Evolutionary conservation across 768 basidiomycete genomes (phyloP), one percentile per base, ranked within the genome.

Genomic region (Suillus subaureus): DNA sequence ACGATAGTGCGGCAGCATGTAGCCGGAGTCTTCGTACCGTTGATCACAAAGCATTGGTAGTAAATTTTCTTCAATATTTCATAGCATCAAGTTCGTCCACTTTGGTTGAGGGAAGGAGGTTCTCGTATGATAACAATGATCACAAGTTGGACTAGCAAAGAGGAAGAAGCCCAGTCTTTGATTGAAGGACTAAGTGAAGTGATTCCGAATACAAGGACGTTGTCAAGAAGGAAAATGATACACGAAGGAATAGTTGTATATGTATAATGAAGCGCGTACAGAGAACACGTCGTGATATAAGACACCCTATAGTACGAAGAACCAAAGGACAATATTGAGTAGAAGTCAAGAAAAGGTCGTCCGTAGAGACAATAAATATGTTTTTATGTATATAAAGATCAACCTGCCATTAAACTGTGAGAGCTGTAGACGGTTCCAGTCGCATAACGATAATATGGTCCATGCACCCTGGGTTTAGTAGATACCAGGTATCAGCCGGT

Each of bases 401-500:
- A 51, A 16, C 4, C 16, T 52, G 16, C 28, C 16, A 52, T 52
- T 9, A 4, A 28, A 52, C 51, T 52, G 26, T 28, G 7, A 16
- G n/a, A 49, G n/a, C n/a, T 47, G 47, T 28, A 26, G 26, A 51
- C 49, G 26, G 7, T 18, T 52, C 26, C 8, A 28, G 16, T 18
- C 16, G 28, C 51, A 52, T 28, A 11, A 18, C 18, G 9, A 28
- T 33, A n/a, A 21, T 13, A 33, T 33, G 21, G 11, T 35, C 18
- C 21, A 35, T 33, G 31, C 28, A 11, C 31, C 9, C n/a, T 31
- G 13, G 15, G 5, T 57, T 51, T 61, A 80, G 64, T 70, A 79
- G 5, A 79, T 37, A 15, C 72, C 68, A 3, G 80, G 80, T 26
- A 81, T 57, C 18, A 81, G 65, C 31, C 68, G 71, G 52, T 74